Base-by-base conservation (phyloP, 352 stramenopile species). In the Proteromonas lacertae region DNA sequence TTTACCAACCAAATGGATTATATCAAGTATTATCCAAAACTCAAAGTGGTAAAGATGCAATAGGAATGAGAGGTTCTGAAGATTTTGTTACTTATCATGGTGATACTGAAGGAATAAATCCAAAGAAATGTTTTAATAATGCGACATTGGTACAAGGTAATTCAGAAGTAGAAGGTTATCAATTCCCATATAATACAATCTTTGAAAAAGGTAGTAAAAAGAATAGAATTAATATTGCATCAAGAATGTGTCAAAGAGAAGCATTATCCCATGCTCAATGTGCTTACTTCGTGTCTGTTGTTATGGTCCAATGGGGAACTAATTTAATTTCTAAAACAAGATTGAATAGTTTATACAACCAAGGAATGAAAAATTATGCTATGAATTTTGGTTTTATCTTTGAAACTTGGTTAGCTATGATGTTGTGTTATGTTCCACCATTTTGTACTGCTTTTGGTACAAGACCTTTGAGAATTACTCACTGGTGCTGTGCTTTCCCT, bases 331-430 rank as follows among this genome's bases (percentile, higher is more conserved):
- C 64, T 53, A 87, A 86, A 56, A 89, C 73, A 25, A 61, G 73
- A 6, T 83, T 70, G 52, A 46, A 84, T 44, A 76, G 60, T 7
- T 53, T 89, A 13, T 43, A 55, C 18, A 58, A 59, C n/a, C 73
- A 89, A 43, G 71, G 73, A 37, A 82, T 89, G 68, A 47, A 51
- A 24, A 89, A 89, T 50, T 64, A 49, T 25, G 61, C 77, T 43
- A 70, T 89, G 44, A 79, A 84, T 47, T 83, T 83, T 43, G 69
- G 67, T 0, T 62, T 89, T 40, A 68, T 78, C 49, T 83, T 81
- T 42, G 73, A 87, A 52, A 74, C 77, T 44, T 58, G 80, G 43
- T 48, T 89, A 10, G 68, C 65, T 43, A 50, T 55, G 3, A 58
- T 66, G 20, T 56, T 89, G 28, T 54, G 60, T 30, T 87, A 89